Evolutionary conservation across 2,329 filamentous ascomycete genomes (phyloP).

Genomic region (Penicillium vulpinum): DNA sequence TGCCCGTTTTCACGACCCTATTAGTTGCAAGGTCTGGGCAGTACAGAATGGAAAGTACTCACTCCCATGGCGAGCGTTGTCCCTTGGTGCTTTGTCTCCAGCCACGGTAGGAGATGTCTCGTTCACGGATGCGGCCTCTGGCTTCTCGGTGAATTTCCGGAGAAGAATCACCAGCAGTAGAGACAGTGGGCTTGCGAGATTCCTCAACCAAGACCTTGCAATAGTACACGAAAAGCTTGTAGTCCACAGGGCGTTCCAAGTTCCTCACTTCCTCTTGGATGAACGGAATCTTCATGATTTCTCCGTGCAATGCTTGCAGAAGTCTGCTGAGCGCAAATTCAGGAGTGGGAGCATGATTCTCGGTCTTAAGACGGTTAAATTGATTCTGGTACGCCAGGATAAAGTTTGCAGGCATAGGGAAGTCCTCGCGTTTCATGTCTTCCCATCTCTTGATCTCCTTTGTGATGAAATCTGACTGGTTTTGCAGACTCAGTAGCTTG

Average conservation of each 20-base stretch:
- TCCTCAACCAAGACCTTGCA: not conserved
- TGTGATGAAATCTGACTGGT: not conserved
- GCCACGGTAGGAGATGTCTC: constrained; percentile 1
- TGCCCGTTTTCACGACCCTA: not conserved
- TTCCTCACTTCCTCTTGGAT: not conserved
- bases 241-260: not conserved
- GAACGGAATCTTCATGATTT: not conserved
- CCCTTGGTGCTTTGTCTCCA: constrained; percentile 1
- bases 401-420: not conserved
- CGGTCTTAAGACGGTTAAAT: constrained; percentile 1
- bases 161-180: not conserved
- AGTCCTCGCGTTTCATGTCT: not conserved
- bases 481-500: not conserved
- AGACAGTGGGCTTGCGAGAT: not conserved
- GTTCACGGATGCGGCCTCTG: not conserved
- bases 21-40: not conserved
- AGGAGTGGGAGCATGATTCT: not conserved
- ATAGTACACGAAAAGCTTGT: constrained; percentile 2
- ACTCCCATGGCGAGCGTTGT: not conserved
- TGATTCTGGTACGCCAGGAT: constrained; percentile 6
- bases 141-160: not conserved
- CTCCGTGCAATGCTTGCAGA: not conserved
- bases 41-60: not conserved
- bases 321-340: not conserved
- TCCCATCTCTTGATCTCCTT: not conserved